These are phyloP conservation scores for Solanum piurae DNA, from an alignment of 257 asterid species.

Conservation along the genomic window DNA sequence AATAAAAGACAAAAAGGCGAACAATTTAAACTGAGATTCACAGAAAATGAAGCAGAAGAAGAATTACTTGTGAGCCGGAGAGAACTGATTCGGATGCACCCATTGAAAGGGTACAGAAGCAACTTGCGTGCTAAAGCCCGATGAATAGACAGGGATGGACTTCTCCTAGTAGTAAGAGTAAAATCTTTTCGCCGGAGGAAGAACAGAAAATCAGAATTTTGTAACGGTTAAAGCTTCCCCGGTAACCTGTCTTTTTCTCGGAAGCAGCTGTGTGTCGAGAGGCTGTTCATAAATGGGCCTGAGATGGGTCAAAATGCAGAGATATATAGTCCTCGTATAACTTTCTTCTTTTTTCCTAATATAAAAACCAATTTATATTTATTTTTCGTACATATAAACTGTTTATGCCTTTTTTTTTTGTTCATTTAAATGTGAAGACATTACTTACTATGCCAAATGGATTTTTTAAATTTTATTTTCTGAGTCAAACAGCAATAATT, in stretches of 20 bases:
- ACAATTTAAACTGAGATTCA: background rate
- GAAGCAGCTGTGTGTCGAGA: background rate
- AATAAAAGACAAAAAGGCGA: background rate
- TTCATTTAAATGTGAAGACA: background rate
- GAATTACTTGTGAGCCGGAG: constrained; percentile 42
- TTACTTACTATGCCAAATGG: background rate
- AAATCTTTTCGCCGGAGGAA: background rate
- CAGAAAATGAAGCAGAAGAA: background rate
- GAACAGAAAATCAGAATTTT: background rate
- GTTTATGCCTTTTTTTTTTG: background rate
- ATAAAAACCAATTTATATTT: background rate
- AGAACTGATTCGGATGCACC: constrained; percentile 87
- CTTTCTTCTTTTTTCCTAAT: background rate
- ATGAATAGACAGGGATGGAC: background rate
- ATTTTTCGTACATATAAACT: background rate
- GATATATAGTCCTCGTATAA: background rate
- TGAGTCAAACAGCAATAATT: background rate
- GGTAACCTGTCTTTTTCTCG: background rate
- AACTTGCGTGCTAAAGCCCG: background rate
- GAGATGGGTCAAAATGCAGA: background rate
- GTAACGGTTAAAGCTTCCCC: background rate
- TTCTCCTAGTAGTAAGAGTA: background rate
- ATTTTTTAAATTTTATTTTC: background rate
- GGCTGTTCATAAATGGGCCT: background rate
- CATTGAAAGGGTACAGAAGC: constrained; percentile 22